Evolutionary conservation across 169 alveolate genomes (phyloP).

Genomic region (Eimeria brunetti): DNA sequence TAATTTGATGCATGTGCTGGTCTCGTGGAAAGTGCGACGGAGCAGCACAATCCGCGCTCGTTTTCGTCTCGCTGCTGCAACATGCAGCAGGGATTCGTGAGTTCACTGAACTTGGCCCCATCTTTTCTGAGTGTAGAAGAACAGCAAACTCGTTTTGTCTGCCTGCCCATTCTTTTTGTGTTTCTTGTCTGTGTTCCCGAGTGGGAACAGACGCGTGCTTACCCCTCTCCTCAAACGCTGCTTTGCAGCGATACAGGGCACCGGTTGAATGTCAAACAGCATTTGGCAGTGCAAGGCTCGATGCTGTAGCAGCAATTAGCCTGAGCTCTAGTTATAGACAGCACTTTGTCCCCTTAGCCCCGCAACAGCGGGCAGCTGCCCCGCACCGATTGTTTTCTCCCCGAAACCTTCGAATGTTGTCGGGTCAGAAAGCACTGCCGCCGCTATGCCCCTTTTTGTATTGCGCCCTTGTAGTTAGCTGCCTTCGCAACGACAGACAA

Average conservation of each 20-base stretch:
- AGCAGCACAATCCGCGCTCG: neutral
- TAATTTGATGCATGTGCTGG: neutral
- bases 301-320: neutral
- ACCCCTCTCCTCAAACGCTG: neutral
- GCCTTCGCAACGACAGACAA: neutral
- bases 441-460: neutral
- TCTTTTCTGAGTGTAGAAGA: neutral
- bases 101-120: neutral
- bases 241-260: neutral
- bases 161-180: slow-evolving; percentile 9
- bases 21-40: slow-evolving; percentile 1
- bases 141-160: neutral
- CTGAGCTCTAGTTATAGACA: neutral
- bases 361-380: neutral
- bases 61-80: neutral
- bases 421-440: neutral
- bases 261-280: neutral
- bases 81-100: neutral
- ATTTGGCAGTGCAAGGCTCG: neutral
- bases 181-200: neutral
- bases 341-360: neutral
- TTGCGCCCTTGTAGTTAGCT: neutral
- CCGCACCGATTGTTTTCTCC: neutral
- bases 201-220: neutral
- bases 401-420: neutral